A percentile compares a stretch with the other conserved stretches of the same genome.
Conservation (phyloP, 2,329 filamentous ascomycete genomes). For the Aspergillus pseudoglaucus region DNA sequence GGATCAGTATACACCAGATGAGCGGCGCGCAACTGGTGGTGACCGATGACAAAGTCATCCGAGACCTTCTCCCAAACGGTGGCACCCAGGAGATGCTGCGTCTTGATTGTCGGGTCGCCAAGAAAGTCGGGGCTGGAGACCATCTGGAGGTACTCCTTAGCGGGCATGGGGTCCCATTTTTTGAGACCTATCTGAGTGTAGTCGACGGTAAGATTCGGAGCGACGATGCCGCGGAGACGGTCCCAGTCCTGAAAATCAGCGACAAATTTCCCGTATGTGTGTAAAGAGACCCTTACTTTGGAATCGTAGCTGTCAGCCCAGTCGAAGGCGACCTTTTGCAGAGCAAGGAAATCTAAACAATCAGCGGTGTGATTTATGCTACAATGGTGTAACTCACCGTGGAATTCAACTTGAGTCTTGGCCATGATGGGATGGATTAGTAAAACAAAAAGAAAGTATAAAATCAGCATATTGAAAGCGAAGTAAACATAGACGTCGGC, state of each 20-base stretch:
- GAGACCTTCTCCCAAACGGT: constrained; percentile 53
- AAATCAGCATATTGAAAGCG: background rate
- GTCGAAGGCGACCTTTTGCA: constrained; percentile 34
- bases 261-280: background rate
- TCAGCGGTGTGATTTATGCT: background rate
- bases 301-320: constrained; percentile 42
- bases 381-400: background rate
- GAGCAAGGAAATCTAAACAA: constrained; percentile 26
- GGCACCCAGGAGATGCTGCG: constrained; percentile 59
- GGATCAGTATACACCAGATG: constrained; percentile 55
- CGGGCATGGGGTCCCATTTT: constrained; percentile 56
- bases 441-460: background rate
- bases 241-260: constrained; percentile 32
- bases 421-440: background rate
- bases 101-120: constrained; percentile 56
- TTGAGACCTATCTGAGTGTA: constrained; percentile 60
- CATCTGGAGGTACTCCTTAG: constrained; percentile 57
- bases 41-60: constrained; percentile 54
- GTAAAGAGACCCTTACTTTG: constrained; percentile 27
- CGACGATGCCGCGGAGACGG: constrained; percentile 36
- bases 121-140: constrained; percentile 52
- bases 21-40: constrained; percentile 56
- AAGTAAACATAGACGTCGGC: background rate
- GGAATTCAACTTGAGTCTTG: background rate
- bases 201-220: constrained; percentile 49